Conservation (phyloP, 177 flowering plant genomes). For the Vitis hybrid region DNA sequence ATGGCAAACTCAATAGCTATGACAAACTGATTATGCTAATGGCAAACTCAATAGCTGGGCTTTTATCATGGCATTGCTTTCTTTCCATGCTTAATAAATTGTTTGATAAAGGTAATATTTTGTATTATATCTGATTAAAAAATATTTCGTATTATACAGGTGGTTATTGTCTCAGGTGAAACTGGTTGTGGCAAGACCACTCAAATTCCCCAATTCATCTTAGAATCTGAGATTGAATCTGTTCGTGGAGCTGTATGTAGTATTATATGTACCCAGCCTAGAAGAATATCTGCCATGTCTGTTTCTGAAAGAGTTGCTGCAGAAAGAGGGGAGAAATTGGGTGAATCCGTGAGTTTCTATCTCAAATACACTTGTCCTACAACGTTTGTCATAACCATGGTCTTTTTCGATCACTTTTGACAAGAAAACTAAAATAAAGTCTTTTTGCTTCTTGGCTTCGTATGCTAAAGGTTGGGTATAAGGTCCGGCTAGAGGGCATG, state of each 20-base stretch:
- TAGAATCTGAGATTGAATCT: conserved; percentile 83
- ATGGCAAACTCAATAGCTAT: no score
- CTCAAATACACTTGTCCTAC: neutral
- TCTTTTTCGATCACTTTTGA: neutral
- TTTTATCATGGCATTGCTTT: no score
- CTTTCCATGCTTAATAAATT: no score
- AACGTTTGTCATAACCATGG: neutral
- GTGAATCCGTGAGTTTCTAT: conserved; percentile 77
- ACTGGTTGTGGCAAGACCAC: conserved; percentile 99
- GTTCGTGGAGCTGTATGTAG: conserved; percentile 71
- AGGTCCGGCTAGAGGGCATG: conserved; percentile 90
- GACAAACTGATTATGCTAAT: no score
- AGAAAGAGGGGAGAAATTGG: conserved; percentile 90
- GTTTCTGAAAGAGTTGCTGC: conserved; percentile 97
- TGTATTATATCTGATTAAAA: conserved; percentile 10
- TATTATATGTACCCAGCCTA: conserved; percentile 93
- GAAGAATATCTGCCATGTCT: conserved; percentile 92
- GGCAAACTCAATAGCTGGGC: no score
- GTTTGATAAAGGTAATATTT: neutral
- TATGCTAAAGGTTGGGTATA: conserved; percentile 80
- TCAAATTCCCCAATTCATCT: conserved; percentile 92
- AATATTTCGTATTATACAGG: conserved; percentile 42
- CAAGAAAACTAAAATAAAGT: neutral
- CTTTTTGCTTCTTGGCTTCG: conserved; percentile 9
- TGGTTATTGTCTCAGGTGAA: conserved; percentile 88